A percentile compares a stretch with the other conserved stretches of the same genome.
Evolutionary conservation across 176 grass and related monocot genomes (phyloP).

Genomic region (Bromus sterilis): DNA sequence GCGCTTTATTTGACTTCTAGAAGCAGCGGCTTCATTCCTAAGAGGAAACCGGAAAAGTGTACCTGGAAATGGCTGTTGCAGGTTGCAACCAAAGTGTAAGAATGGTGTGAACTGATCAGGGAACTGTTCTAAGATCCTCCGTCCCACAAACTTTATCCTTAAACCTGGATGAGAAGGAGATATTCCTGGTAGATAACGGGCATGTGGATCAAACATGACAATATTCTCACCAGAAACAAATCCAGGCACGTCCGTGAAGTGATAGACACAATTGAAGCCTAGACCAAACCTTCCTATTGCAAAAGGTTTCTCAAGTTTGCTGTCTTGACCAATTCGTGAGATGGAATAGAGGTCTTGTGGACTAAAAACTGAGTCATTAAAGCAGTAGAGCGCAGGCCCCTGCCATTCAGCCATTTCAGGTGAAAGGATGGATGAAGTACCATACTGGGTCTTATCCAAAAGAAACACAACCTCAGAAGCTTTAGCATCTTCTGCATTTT

Average conservation of each 20-base stretch:
- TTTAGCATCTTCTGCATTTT: constrained; percentile 97
- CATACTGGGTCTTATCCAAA: constrained; percentile 92
- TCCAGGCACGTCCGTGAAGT: constrained; percentile 98
- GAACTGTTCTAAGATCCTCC: constrained; percentile 91
- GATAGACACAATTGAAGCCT: constrained; percentile 98
- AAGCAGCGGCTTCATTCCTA: constrained; percentile 74
- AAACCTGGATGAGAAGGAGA: constrained; percentile 95
- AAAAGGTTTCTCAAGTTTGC: constrained; percentile 97
- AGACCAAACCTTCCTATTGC: constrained; percentile 95
- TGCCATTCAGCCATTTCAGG: constrained; percentile 99
- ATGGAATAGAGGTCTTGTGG: constrained; percentile 97
- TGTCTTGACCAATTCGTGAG: constrained; percentile 95
- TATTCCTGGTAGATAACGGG: constrained; percentile 89
- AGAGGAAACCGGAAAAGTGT: constrained; percentile 96
- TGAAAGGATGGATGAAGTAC: constrained; percentile 96
- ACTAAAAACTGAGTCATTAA: constrained; percentile 92
- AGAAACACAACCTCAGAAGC: constrained; percentile 97
- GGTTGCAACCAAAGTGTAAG: constrained; percentile 88
- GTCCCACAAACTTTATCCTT: constrained; percentile 85
- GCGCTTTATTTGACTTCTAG: constrained; percentile 92
- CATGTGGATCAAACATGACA: constrained; percentile 99
- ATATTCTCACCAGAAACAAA: constrained; percentile 98
- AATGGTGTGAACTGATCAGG: constrained; percentile 96
- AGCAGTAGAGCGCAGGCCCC: constrained; percentile 94
- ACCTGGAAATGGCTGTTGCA: constrained; percentile 89